Evolutionary conservation across 495 filamentous ascomycete genomes (phyloP).

Genomic region (Schizothecium vesticola): DNA sequence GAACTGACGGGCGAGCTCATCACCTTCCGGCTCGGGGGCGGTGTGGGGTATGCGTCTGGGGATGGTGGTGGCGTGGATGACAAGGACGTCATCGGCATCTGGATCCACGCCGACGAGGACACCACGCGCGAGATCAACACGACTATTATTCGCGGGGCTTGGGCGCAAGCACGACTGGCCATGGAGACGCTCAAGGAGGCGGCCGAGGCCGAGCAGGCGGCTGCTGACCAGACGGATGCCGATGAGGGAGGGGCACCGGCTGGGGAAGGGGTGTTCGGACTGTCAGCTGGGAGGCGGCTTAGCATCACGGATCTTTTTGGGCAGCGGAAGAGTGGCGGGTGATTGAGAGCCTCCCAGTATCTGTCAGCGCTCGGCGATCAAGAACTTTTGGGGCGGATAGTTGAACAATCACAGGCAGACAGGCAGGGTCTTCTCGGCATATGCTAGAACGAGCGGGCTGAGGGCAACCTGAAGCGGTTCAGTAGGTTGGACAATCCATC

Average conservation of each 20-base stretch:
- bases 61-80: conserved; percentile 22
- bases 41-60: conserved; percentile 10
- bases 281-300: conserved; percentile 21
- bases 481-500: background rate
- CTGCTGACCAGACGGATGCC: conserved; percentile 4
- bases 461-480: background rate
- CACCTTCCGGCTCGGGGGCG: conserved; percentile 36
- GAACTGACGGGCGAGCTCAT: conserved; percentile 39
- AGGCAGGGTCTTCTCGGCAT: background rate
- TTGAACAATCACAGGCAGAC: background rate
- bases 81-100: conserved; percentile 41
- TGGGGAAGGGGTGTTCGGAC: background rate
- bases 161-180: conserved; percentile 32
- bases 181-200: conserved; percentile 12
- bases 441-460: background rate
- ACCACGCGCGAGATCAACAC: conserved; percentile 34
- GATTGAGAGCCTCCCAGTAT: background rate
- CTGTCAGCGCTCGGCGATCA: background rate
- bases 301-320: conserved; percentile 33
- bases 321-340: conserved; percentile 12
- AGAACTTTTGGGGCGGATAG: background rate
- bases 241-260: conserved; percentile 7
- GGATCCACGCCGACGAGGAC: conserved; percentile 43
- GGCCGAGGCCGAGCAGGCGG: conserved; percentile 1
- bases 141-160: conserved; percentile 34